phyloP scores from a whole-genome alignment of 2,329 filamentous ascomycete genomes.

The Fusarium sp. region DNA sequence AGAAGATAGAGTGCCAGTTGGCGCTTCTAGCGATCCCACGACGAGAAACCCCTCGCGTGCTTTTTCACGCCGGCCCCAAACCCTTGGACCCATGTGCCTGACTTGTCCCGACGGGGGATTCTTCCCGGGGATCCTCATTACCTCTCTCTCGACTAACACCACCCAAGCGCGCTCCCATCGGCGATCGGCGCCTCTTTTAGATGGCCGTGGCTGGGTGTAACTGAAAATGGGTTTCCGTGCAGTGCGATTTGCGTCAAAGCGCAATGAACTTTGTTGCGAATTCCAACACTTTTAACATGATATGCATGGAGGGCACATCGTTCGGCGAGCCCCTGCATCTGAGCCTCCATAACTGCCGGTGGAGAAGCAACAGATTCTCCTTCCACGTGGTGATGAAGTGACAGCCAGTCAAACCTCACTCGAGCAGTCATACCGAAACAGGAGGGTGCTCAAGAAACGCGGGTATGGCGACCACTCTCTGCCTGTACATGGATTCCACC shows the following conservation, averaged over 20 bases:
- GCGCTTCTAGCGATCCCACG: constrained; percentile 2
- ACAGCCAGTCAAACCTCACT: background rate
- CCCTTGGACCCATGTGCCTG: constrained; percentile 10
- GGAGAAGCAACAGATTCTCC: constrained; percentile 2
- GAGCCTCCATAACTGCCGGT: constrained; percentile 3
- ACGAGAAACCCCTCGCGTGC: constrained; percentile 13
- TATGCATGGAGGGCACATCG: background rate
- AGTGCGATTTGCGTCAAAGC: background rate
- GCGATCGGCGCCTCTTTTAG: constrained; percentile 23
- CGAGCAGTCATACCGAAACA: background rate
- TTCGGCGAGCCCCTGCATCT: constrained; percentile 9
- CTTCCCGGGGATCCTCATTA: constrained; percentile 26
- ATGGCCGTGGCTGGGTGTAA: constrained; percentile 10
- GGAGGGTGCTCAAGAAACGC: background rate
- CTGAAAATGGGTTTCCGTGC: constrained; percentile 15
- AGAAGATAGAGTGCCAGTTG: background rate
- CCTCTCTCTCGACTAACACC: constrained; percentile 1
- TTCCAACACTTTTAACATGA: background rate
- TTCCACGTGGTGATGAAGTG: constrained; percentile 10
- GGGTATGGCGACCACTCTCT: background rate
- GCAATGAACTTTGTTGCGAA: background rate
- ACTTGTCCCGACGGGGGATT: constrained; percentile 17
- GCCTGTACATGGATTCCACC: background rate
- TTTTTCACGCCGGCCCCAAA: constrained; percentile 14
- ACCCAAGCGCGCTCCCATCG: constrained; percentile 7